A percentile compares a stretch with the other conserved stretches of the same genome.
phyloP scores from a whole-genome alignment of 169 alveolate genomes.

The Cryptosporidium sp. region DNA sequence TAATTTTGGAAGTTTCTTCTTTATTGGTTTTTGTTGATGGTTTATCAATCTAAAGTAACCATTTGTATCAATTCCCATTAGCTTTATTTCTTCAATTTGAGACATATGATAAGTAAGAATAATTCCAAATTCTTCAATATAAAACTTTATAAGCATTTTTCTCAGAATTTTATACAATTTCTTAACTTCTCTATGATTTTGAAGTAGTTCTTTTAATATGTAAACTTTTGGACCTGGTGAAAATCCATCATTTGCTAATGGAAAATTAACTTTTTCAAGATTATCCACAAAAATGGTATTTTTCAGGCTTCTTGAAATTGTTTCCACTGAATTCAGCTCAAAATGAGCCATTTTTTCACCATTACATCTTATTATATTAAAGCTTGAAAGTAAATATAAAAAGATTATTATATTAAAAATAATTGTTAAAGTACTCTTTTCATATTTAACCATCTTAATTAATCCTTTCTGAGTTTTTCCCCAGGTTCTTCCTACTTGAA shows the following conservation, averaged over 20 bases:
- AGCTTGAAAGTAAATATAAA: neutral
- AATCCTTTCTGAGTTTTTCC: neutral
- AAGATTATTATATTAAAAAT: neutral
- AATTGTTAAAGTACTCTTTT: neutral
- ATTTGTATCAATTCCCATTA: constrained; percentile 21
- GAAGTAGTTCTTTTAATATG: neutral
- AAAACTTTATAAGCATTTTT: constrained; percentile 31
- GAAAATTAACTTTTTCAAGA: constrained; percentile 19
- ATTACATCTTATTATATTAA: neutral
- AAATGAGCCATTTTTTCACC: neutral
- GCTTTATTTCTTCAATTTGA: constrained; percentile 40
- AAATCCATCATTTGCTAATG: constrained; percentile 49
- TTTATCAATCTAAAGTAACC: constrained; percentile 23
- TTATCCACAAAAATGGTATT: constrained; percentile 49
- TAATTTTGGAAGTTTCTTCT: constrained; percentile 10
- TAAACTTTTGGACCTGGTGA: constrained; percentile 41
- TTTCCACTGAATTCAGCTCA: constrained; percentile 23
- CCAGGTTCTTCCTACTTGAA: neutral
- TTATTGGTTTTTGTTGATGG: neutral
- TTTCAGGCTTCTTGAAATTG: constrained; percentile 14
- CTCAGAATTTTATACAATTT: neutral
- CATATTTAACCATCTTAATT: neutral
- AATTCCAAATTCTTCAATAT: constrained; percentile 37
- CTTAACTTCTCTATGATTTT: neutral
- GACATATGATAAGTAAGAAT: constrained; percentile 43